A percentile compares a stretch with the other conserved stretches of the same genome.
These are phyloP conservation scores for Didymella pomorum DNA, from an alignment of 2,329 filamentous ascomycete genomes.

Conservation along the genomic window DNA sequence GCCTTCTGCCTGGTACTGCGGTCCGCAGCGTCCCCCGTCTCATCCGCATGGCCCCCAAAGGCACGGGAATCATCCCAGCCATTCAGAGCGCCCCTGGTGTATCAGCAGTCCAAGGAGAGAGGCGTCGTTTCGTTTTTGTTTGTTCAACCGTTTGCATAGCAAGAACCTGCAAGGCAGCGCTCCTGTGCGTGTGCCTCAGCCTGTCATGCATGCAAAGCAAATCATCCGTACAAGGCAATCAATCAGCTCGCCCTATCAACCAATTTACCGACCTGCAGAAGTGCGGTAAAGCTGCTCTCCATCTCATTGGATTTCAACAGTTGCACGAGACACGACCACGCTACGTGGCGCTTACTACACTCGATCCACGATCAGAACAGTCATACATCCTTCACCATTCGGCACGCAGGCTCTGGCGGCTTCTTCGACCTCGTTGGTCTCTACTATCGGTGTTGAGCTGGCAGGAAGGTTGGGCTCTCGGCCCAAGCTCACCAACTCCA, in stretches of 20 bases:
- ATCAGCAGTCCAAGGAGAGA: not conserved
- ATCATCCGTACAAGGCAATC: not conserved
- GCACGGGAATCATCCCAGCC: slow-evolving; percentile 4
- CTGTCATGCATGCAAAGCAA: slow-evolving; percentile 7
- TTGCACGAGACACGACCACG: slow-evolving; percentile 8
- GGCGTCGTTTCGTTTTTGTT: not conserved
- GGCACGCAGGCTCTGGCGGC: slow-evolving; percentile 3
- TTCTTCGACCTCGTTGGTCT: slow-evolving; percentile 1
- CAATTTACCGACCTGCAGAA: not conserved
- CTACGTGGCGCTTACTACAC: slow-evolving; percentile 16
- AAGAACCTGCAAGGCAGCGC: slow-evolving; percentile 1
- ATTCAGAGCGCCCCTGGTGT: not conserved
- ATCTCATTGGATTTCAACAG: slow-evolving; percentile 2
- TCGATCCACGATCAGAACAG: slow-evolving; percentile 4
- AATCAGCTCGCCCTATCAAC: not conserved
- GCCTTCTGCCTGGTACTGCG: slow-evolving; percentile 9
- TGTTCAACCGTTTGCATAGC: slow-evolving; percentile 1
- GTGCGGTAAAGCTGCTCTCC: slow-evolving; percentile 1
- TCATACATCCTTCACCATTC: slow-evolving; percentile 1
- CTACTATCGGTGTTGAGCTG: slow-evolving; percentile 13
- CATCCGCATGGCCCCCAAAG: slow-evolving; percentile 1
- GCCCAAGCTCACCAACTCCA: slow-evolving; percentile 16
- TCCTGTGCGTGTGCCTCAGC: slow-evolving; percentile 5
- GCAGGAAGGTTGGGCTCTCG: slow-evolving; percentile 6
- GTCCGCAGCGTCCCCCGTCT: slow-evolving; percentile 10